Evolutionary conservation across 2,329 filamentous ascomycete species (phyloP).

Genomic region (Aspergillus sojae): DNA sequence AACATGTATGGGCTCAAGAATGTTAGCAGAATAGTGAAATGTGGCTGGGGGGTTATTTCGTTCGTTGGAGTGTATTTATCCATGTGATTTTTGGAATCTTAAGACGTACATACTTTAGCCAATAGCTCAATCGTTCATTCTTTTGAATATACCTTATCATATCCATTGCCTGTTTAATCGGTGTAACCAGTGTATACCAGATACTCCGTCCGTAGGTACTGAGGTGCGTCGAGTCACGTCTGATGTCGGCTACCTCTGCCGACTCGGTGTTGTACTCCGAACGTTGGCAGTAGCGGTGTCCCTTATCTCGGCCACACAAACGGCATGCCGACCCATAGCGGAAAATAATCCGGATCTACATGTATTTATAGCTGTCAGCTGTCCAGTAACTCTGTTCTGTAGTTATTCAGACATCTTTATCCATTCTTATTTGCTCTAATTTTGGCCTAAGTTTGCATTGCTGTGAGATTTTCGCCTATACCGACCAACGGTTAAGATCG

Average conservation of each 20-base stretch:
- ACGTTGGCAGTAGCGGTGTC: background rate
- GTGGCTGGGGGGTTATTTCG: background rate
- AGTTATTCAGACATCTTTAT: background rate
- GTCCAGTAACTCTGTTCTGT: background rate
- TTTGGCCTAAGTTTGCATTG: background rate
- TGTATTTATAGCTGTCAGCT: conserved; percentile 4
- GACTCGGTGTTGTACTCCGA: conserved; percentile 1
- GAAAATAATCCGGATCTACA: conserved; percentile 13
- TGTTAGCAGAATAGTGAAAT: background rate
- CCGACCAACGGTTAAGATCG: background rate
- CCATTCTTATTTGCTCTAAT: background rate
- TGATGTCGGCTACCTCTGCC: conserved; percentile 1
- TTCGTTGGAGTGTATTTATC: background rate
- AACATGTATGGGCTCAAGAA: background rate
- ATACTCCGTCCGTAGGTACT: background rate
- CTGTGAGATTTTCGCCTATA: background rate
- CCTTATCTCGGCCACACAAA: conserved; percentile 17
- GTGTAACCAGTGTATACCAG: background rate
- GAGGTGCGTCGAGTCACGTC: background rate
- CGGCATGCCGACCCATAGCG: conserved; percentile 16
- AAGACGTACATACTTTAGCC: conserved; percentile 10
- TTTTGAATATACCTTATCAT: background rate
- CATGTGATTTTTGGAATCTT: background rate
- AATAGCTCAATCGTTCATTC: conserved; percentile 6
- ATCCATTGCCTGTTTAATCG: no score